These are phyloP conservation scores for Aphanoascus verrucosus DNA, from an alignment of 2,329 filamentous ascomycete species.

Conservation along the genomic window DNA sequence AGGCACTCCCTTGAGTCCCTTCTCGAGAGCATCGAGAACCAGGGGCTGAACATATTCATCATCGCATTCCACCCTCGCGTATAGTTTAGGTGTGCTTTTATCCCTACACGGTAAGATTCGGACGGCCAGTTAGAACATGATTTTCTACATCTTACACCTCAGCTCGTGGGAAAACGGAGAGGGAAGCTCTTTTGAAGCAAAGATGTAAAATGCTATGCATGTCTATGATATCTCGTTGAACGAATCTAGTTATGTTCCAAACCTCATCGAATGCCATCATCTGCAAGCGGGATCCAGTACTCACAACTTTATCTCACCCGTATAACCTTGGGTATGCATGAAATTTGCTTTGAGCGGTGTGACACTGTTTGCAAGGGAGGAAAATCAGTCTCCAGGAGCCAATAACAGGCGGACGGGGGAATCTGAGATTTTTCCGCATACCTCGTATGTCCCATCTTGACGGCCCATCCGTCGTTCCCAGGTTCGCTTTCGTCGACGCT, in stretches of 20 bases:
- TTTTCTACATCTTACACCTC: not conserved
- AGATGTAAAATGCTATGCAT: constrained; percentile 4
- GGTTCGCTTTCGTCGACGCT: constrained; percentile 69
- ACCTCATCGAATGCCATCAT: constrained; percentile 12
- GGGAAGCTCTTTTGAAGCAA: not conserved
- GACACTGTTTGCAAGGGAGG: constrained; percentile 47
- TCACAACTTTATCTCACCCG: constrained; percentile 73
- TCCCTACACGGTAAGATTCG: constrained; percentile 9
- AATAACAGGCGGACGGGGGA: not conserved
- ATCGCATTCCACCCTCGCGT: constrained; percentile 72
- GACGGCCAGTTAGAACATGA: constrained; percentile 2
- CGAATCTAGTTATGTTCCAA: constrained; percentile 22
- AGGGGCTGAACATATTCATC: constrained; percentile 83
- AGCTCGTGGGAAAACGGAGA: not conserved
- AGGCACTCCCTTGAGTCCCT: constrained; percentile 45
- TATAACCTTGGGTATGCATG: constrained; percentile 58
- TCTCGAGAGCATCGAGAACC: constrained; percentile 60
- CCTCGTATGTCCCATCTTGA: constrained; percentile 80
- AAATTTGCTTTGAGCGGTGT: constrained; percentile 90
- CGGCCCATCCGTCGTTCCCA: constrained; percentile 87
- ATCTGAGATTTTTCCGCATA: constrained; percentile 27
- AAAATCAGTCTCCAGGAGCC: constrained; percentile 12
- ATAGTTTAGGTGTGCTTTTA: constrained; percentile 36
- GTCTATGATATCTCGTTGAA: constrained; percentile 13
- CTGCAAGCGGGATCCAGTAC: constrained; percentile 35